Evolutionary conservation across 2,329 filamentous ascomycete genomes (phyloP).

Genomic region (Fusarium sp.): DNA sequence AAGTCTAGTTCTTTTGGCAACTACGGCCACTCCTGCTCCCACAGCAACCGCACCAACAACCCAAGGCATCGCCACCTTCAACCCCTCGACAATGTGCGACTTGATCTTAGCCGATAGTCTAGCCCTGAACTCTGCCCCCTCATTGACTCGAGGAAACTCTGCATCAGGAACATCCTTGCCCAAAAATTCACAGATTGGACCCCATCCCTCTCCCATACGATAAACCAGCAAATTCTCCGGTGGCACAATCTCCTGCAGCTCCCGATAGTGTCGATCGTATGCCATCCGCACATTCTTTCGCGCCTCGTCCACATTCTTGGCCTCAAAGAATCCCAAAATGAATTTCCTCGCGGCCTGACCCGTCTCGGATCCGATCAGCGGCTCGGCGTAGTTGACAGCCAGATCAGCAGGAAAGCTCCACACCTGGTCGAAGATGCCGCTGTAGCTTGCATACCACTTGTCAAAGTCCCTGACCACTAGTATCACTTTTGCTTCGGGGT

Average conservation of each 20-base stretch:
- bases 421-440: constrained; percentile 43
- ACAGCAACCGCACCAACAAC: constrained; percentile 15
- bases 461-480: constrained; percentile 49
- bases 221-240: constrained; percentile 48
- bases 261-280: constrained; percentile 47
- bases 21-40: constrained; percentile 18
- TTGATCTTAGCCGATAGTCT: constrained; percentile 17
- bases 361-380: constrained; percentile 49
- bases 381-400: constrained; percentile 41
- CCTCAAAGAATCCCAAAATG: constrained; percentile 46
- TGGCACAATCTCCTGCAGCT: constrained; percentile 45
- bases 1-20: neutral
- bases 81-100: constrained; percentile 17
- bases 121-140: constrained; percentile 38
- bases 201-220: constrained; percentile 51
- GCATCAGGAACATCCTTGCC: constrained; percentile 47
- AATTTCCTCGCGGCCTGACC: constrained; percentile 41
- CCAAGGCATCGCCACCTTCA: constrained; percentile 32
- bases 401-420: constrained; percentile 34
- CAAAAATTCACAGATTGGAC: constrained; percentile 53
- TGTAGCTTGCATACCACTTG: constrained; percentile 48
- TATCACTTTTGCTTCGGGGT: constrained; percentile 52
- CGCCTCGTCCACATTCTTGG: constrained; percentile 37
- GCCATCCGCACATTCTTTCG: constrained; percentile 35
- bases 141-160: constrained; percentile 50